Base-by-base conservation (phyloP, 2,329 filamentous ascomycete species). In the Talaromyces islandicus region DNA sequence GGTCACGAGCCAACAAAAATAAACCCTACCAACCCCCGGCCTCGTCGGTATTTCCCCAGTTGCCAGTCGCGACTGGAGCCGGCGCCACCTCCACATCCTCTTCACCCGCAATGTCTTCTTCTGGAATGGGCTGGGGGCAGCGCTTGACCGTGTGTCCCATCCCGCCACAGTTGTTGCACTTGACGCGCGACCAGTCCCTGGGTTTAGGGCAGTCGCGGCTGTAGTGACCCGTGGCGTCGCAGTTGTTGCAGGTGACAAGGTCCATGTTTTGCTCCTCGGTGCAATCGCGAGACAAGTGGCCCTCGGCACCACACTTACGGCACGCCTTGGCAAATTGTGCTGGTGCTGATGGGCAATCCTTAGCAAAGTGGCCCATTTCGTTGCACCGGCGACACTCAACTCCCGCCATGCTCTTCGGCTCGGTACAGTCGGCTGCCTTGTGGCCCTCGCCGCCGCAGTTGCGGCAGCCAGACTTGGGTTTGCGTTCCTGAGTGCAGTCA, bases 371-470 rank as follows among this genome's bases (percentile, higher is more conserved):
- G 9, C 77, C 77, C 21, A 71, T 77, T 65, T 78, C 68, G 29
- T 73, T 71, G 70, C 78, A 79, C 4, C 71, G 71, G 46, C 73
- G 76, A 64, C 78, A 80, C 63, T 81, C 77, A 10, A 81, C 72
- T 11, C 71, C 72, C 32, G 74, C 75, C 3, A 75, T 73, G 57
- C 75, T 74, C 50, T 73, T 76, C 10, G 77, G 75, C 58, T 80
- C 75, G 3, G 78, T 73, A 66, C 82, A 84, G 0, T 82, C 78
- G 7, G 73, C 59, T 10, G 79, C 75, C 56, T 74, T 76, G 64
- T 84, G 82, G 1, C 78, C 80, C 7, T 69, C 62, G 53, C 70
- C 64, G 69, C 81, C 78, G 73, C 82, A 84, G 61, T 85, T 82
- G 65, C 80, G 82, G 70, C 82, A 85, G 29, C 74, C 71, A 57